phyloP scores from a whole-genome alignment of 305 asterid genomes.

The Withania somnifera region DNA sequence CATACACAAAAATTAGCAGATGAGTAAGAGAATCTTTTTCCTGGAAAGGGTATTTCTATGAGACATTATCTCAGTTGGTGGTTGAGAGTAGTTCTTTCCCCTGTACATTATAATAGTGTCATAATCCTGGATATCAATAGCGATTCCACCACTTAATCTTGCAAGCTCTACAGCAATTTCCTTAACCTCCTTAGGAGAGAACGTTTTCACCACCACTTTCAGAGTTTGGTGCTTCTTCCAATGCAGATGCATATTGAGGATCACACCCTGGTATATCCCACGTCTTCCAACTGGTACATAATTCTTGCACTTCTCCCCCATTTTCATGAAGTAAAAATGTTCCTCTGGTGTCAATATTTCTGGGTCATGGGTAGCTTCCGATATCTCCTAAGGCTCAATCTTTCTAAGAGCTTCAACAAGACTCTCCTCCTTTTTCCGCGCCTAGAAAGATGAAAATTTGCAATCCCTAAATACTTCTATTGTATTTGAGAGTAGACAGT shows the following conservation, averaged over 20 bases:
- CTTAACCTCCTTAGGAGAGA: constrained; percentile 76
- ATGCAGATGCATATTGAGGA: constrained; percentile 93
- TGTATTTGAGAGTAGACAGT: neutral
- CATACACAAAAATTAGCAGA: neutral
- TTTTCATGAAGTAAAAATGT: constrained; percentile 84
- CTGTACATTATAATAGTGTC: constrained; percentile 78
- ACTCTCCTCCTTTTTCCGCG: constrained; percentile 66
- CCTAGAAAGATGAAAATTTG: constrained; percentile 34
- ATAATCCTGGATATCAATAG: constrained; percentile 78
- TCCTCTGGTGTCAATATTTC: constrained; percentile 97
- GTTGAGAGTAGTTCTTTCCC: constrained; percentile 91
- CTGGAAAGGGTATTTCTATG: constrained; percentile 76
- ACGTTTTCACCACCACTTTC: constrained; percentile 79
- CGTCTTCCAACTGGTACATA: constrained; percentile 95
- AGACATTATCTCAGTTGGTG: constrained; percentile 94
- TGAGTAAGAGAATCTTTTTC: constrained; percentile 49
- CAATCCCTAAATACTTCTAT: constrained; percentile 1
- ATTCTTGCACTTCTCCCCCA: constrained; percentile 90
- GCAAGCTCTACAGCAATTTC: constrained; percentile 89
- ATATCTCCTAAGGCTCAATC: constrained; percentile 71
- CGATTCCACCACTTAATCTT: constrained; percentile 90
- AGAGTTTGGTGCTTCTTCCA: constrained; percentile 97
- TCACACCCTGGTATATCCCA: constrained; percentile 88
- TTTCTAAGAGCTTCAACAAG: constrained; percentile 59
- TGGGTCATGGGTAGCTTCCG: constrained; percentile 78